phyloP scores from a whole-genome alignment of 345 rosid genomes.

The Syzygium jambos region DNA sequence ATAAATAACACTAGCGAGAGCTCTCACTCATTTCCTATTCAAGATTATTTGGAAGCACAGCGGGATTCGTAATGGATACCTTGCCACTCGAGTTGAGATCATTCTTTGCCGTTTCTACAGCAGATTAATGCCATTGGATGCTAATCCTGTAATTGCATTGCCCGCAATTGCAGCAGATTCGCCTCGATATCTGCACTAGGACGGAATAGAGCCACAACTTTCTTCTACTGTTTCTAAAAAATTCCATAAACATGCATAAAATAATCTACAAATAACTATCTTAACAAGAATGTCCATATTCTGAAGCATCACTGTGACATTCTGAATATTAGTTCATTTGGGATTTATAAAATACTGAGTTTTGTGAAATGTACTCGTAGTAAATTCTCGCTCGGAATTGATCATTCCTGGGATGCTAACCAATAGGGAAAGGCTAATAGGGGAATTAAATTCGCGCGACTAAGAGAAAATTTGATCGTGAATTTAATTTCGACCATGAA shows the following conservation, averaged over 20 bases:
- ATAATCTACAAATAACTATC: neutral
- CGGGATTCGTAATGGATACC: constrained; percentile 4
- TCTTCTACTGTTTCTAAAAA: neutral
- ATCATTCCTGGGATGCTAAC: too few species aligned
- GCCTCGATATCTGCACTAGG: constrained; percentile 24
- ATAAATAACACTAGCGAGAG: neutral
- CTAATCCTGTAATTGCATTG: constrained; percentile 34
- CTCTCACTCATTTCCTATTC: neutral
- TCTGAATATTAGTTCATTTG: too few species aligned
- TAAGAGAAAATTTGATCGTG: too few species aligned
- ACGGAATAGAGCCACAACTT: neutral
- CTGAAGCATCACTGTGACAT: neutral
- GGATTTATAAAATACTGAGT: too few species aligned
- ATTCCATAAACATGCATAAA: neutral
- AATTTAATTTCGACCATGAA: too few species aligned
- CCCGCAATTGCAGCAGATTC: constrained; percentile 33
- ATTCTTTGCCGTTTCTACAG: constrained; percentile 30
- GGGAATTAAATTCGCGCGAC: too few species aligned
- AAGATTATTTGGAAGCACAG: neutral
- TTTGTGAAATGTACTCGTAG: too few species aligned
- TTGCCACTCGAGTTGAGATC: constrained; percentile 13
- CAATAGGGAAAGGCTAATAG: too few species aligned
- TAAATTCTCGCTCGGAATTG: too few species aligned
- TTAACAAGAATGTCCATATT: neutral
- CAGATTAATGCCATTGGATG: constrained; percentile 25